Evolutionary conservation across 495 filamentous ascomycete species (phyloP).

Genomic region (Xeromyces bisporus): DNA sequence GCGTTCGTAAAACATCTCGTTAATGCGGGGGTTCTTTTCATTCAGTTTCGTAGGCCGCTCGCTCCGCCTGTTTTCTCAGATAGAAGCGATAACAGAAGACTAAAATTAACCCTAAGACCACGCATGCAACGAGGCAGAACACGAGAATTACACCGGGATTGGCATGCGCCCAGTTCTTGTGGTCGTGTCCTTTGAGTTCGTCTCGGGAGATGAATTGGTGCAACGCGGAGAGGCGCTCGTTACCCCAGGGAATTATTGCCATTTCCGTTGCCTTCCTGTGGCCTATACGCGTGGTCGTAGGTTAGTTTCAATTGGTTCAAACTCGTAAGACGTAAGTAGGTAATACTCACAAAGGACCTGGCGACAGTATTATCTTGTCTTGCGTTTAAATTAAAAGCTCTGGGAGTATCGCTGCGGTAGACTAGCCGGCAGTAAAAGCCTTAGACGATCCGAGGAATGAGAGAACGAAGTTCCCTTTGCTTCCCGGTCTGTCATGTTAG

Average conservation of each 20-base stretch:
- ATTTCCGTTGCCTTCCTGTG: neutral
- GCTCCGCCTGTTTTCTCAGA: constrained; percentile 19
- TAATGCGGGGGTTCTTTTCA: no score
- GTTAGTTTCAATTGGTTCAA: neutral
- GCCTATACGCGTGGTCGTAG: neutral
- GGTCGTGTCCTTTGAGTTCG: constrained; percentile 5
- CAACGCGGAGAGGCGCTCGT: neutral
- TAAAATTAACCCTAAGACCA: constrained; percentile 23
- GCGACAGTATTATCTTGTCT: neutral
- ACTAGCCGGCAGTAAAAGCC: no score
- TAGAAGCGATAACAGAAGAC: constrained; percentile 29
- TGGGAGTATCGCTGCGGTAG: no score
- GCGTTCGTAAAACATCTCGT: no score
- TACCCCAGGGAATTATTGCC: no score
- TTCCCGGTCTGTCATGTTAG: no score
- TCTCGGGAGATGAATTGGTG: neutral
- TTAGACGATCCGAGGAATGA: no score
- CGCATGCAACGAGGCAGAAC: constrained; percentile 35
- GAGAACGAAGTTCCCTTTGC: no score
- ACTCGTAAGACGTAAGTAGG: neutral
- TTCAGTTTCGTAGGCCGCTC: constrained; percentile 12
- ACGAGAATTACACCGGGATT: constrained; percentile 37
- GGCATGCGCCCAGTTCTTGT: constrained; percentile 31
- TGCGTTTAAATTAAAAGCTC: no score
- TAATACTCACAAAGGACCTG: neutral